phyloP scores from a whole-genome alignment of 2,329 filamentous ascomycete genomes.

The Exophiala mesophila region DNA sequence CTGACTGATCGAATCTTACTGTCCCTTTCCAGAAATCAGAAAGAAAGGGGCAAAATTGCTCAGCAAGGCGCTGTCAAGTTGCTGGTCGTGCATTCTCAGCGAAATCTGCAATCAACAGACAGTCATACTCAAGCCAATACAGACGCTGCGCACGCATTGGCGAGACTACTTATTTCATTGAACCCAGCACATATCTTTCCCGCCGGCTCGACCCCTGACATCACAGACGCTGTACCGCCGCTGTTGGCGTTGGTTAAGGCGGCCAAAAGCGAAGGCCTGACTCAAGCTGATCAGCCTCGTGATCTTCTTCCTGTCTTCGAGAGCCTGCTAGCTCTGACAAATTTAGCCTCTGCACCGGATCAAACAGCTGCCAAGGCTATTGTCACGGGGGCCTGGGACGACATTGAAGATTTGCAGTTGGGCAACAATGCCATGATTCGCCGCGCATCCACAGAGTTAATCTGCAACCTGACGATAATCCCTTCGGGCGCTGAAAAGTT shows the following conservation, averaged over 20 bases:
- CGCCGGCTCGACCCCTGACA: slow-evolving; percentile 63
- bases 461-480: slow-evolving; percentile 71
- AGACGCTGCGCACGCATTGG: slow-evolving; percentile 72
- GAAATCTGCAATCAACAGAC: slow-evolving; percentile 15
- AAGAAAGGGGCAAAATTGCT: slow-evolving; percentile 71
- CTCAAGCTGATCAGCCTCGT: slow-evolving; percentile 47
- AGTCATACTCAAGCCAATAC: slow-evolving; percentile 34
- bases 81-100: slow-evolving; percentile 62
- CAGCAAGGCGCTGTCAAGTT: slow-evolving; percentile 92
- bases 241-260: slow-evolving; percentile 66
- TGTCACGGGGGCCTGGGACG: slow-evolving; percentile 66
- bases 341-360: slow-evolving; percentile 66
- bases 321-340: slow-evolving; percentile 84
- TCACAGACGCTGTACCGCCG: slow-evolving; percentile 75
- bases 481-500: slow-evolving; percentile 43
- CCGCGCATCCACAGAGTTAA: slow-evolving; percentile 78
- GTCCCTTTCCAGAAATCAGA: slow-evolving; percentile 68
- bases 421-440: slow-evolving; percentile 69
- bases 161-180: slow-evolving; percentile 79
- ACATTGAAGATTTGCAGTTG: slow-evolving; percentile 78
- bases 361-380: slow-evolving; percentile 59
- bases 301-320: slow-evolving; percentile 89
- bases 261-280: slow-evolving; percentile 26
- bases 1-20: slow-evolving; percentile 73
- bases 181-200: slow-evolving; percentile 83